These are phyloP conservation scores for Lignosus rhinocerotis DNA, from an alignment of 1,284 basidiomycete species.

Conservation along the genomic window DNA sequence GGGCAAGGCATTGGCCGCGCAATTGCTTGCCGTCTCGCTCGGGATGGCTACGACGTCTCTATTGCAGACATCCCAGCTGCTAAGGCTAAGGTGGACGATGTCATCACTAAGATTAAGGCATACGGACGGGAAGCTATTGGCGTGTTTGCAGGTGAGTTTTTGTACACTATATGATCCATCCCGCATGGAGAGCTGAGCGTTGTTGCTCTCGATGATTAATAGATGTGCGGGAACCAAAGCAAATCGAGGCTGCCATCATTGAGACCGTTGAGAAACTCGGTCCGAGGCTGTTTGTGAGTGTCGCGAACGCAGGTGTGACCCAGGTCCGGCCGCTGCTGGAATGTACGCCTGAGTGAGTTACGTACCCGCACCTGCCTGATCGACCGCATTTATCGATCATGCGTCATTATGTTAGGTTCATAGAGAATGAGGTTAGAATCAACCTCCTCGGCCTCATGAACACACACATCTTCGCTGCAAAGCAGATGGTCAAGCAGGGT, in stretches of 20 bases:
- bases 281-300: constrained; percentile 35
- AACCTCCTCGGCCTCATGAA: constrained; percentile 38
- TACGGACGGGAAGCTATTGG: constrained; percentile 35
- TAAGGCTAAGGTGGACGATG: constrained; percentile 31
- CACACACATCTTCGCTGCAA: constrained; percentile 40
- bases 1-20: constrained; percentile 45
- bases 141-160: constrained; percentile 30
- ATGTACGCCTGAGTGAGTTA: constrained; percentile 33
- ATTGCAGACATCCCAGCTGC: constrained; percentile 38
- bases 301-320: constrained; percentile 44
- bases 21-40: constrained; percentile 42
- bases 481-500: constrained; percentile 46
- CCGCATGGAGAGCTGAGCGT: not conserved
- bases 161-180: not conserved
- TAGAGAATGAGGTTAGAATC: constrained; percentile 36
- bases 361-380: not conserved
- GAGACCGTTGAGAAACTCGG: constrained; percentile 36
- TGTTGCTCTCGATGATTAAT: not conserved
- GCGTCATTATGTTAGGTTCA: constrained; percentile 25
- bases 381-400: too few relatives aligned
- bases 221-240: constrained; percentile 33
- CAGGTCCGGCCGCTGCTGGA: constrained; percentile 35
- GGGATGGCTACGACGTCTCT: constrained; percentile 41
- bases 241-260: constrained; percentile 36
- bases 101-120: constrained; percentile 35